Evolutionary conservation across 164 flowering plant genomes (phyloP), one percentile per base, ranked within the genome.

Genomic region (Akebia trifoliata): DNA sequence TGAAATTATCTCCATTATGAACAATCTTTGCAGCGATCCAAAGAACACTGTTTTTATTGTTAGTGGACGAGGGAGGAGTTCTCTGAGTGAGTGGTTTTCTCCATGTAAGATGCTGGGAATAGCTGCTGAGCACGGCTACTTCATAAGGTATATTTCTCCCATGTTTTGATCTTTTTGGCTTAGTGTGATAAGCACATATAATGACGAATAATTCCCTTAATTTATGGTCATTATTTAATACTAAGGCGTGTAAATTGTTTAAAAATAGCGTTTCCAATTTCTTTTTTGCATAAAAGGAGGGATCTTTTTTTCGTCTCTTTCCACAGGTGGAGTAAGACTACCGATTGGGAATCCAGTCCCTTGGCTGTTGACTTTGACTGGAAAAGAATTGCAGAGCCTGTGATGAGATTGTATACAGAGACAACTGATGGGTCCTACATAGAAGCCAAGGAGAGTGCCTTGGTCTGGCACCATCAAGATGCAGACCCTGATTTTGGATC

Each of bases 91-190:
- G 35, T 87, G 91, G 91, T 78, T 87, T 54, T 67, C 79, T 6
- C 72, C 81, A 18, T 87, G 95, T 70, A 83, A 79, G 47, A 69
- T 20, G 65, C 65, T 87, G 22, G 95, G 91, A 46, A 64, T 87
- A 54, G 90, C 95, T 8, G 90, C 95, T 48, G 91, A 87, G 60
- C 95, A 87, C 70, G 95, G 95, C 8, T 84, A 75, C 64, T 84
- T 84, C 60, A 56, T 78, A 37, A 79, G 90, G 95, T 87, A 67
- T 50, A 58, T 36, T 38, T 1, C 14, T 26, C 0, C 35, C 30
- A 11, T 57, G 15, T 57, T 17, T 30, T 18, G 6, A 52, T 9
- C 29, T 52, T 21, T 35, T 44, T 12, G 48, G n/a, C 25, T 6
- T 43, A 6, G 47, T 43, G n/a, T n/a, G n/a, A n/a, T n/a, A n/a